phyloP scores from a whole-genome alignment of 768 basidiomycete genomes.

The Rhodotorula sphaerocarpa region DNA sequence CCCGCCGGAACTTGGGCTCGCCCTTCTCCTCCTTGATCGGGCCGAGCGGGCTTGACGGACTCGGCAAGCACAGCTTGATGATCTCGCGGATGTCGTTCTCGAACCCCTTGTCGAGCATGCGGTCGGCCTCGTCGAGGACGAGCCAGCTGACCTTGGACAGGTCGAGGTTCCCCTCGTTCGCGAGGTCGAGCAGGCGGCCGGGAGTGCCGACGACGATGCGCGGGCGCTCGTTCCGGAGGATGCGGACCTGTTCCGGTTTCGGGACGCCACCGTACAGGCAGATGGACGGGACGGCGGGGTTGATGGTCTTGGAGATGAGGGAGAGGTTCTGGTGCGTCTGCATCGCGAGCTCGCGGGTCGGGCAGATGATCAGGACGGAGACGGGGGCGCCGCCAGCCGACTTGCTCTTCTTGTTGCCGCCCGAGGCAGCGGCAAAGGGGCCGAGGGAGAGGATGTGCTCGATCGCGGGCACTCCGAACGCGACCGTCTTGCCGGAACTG shows the following conservation, averaged over 20 bases:
- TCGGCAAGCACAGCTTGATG: constrained; percentile 61
- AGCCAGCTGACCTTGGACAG: constrained; percentile 78
- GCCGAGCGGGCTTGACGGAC: constrained; percentile 12
- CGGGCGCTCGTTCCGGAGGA: constrained; percentile 47
- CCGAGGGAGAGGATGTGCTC: constrained; percentile 49
- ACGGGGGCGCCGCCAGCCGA: constrained; percentile 32
- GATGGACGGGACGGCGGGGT: constrained; percentile 60
- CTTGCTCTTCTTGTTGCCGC: constrained; percentile 36
- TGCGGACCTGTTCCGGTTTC: constrained; percentile 67
- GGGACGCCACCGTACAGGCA: constrained; percentile 93
- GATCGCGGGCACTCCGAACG: constrained; percentile 86
- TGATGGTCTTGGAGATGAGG: constrained; percentile 60
- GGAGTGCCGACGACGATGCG: constrained; percentile 91
- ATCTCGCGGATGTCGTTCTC: constrained; percentile 94
- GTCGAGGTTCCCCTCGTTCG: constrained; percentile 75
- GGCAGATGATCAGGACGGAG: constrained; percentile 69
- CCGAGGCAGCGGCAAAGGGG: constrained; percentile 27
- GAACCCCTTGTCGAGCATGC: constrained; percentile 97
- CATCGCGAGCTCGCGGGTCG: constrained; percentile 90
- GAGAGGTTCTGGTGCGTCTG: constrained; percentile 83
- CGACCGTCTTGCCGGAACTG: constrained; percentile 73
- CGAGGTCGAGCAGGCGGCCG: constrained; percentile 84
- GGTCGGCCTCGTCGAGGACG: constrained; percentile 93
- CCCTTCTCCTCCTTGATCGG: constrained; percentile 36
- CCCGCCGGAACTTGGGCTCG: constrained; percentile 43